Base-by-base conservation (phyloP, 2,329 filamentous ascomycete species). In the Cyanodermella asteris region DNA sequence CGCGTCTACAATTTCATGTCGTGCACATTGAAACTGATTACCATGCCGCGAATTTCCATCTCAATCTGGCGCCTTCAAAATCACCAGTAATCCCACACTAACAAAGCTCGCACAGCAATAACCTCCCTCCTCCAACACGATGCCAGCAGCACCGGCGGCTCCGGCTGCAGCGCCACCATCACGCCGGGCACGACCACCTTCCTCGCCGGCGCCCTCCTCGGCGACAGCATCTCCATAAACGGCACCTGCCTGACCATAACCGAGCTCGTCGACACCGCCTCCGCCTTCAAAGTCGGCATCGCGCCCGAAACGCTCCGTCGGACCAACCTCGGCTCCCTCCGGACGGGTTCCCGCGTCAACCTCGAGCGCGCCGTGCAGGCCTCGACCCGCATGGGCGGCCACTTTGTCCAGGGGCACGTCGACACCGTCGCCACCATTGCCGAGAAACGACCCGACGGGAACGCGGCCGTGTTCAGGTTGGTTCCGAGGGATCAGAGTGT, bases 341-440 rank as follows among this genome's bases (percentile, higher is more conserved):
- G 53, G 23, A 45, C 65, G 31, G 58, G 58, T 20, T 74, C 70
- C 31, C 57, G 55, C 13, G 82, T 94, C 36, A 97, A 97, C 49
- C 72, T 97, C 26, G 87, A 97, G 58, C 72, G 87, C 10, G 84
- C 87, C 4, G 82, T 97, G 27, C 73, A 75, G 11, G 80, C 81
- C 4, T 67, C 75, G 40, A 93, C 84, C 22, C 77, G 87, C 28
- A 94, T 97, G 80, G 87, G 90, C 23, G 87, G 87, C 1, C 87
- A 97, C 53, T 91, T 94, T 41, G 84, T 94, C 16, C 90, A 97
- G 53, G 87, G 87, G 20, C 87, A 97, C 49, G 84, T 97, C 31
- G 90, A 97, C 50, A 84, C 80, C 7, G 69, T 73, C 19, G 87
- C 84, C 1, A 64, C 62, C 21, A 75, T 97, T 31, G 44, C 72